Evolutionary conservation across 345 rosid species (phyloP).

Genomic region (Hypericum androsaemum): DNA sequence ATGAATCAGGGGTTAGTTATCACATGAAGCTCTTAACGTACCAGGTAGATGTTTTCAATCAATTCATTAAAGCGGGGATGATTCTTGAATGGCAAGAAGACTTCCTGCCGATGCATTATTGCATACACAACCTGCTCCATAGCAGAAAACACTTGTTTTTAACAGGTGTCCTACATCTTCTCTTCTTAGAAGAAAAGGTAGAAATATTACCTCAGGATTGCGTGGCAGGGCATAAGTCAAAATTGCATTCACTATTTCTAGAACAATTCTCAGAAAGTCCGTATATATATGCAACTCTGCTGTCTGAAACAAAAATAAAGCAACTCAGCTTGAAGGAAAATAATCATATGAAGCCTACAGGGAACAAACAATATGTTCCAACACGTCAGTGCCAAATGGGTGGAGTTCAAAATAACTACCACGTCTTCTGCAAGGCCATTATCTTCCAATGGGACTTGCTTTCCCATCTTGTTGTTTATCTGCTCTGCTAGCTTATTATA

Average conservation of each 20-base stretch:
- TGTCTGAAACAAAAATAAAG: conserved; percentile 38
- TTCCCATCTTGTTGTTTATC: conserved; percentile 47
- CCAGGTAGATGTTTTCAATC: conserved; percentile 79
- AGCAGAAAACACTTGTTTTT: conserved; percentile 3
- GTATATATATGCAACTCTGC: conserved; percentile 91
- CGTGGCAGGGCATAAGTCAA: conserved; percentile 87
- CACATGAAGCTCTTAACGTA: too few species aligned
- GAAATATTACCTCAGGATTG: conserved; percentile 99
- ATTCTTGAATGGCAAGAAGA: conserved; percentile 77
- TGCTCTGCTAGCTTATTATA: conserved; percentile 77
- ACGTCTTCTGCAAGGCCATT: conserved; percentile 56
- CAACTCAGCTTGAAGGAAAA: conserved; percentile 8
- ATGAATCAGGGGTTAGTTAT: too few species aligned
- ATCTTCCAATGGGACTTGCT: conserved; percentile 36
- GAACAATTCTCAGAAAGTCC: conserved; percentile 91
- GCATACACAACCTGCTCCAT: conserved; percentile 77
- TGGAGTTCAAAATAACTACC: conserved; percentile 34
- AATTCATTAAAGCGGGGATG: conserved; percentile 91
- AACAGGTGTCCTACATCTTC: too few species aligned
- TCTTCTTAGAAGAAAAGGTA: too few species aligned
- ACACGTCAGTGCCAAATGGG: not conserved
- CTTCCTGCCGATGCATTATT: conserved; percentile 92
- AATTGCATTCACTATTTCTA: conserved; percentile 87
- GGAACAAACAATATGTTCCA: conserved; percentile 2
- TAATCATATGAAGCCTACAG: conserved; percentile 7